Evolutionary conservation across 2,329 filamentous ascomycete genomes (phyloP).

Genomic region (Proliferodiscus dingleyae): DNA sequence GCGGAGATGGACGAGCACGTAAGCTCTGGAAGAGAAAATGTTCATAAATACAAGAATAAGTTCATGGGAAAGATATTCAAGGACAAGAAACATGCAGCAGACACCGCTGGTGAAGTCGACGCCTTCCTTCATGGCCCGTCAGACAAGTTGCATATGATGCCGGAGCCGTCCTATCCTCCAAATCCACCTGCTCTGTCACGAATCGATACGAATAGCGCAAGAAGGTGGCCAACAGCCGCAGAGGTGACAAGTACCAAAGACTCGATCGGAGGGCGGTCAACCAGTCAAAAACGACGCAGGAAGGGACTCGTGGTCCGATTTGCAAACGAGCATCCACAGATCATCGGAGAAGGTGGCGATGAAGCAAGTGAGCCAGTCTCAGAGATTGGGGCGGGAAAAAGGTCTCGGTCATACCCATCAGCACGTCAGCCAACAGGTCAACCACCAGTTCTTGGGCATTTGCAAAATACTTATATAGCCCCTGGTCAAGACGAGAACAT

Average conservation of each 20-base stretch:
- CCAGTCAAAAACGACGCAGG: conserved; percentile 41
- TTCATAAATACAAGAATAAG: conserved; percentile 35
- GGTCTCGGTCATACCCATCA: conserved; percentile 25
- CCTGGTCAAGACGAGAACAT: conserved; percentile 38
- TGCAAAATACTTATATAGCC: not conserved
- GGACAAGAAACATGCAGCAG: conserved; percentile 32
- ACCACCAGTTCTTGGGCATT: conserved; percentile 5
- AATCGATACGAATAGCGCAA: conserved; percentile 45
- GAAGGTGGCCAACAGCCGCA: conserved; percentile 45
- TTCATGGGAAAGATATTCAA: conserved; percentile 51
- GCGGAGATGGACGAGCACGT: conserved; percentile 23
- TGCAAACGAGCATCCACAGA: conserved; percentile 63
- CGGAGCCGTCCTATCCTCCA: conserved; percentile 39
- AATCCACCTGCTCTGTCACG: conserved; percentile 18
- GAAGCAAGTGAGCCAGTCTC: conserved; percentile 69
- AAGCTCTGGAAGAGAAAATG: conserved; percentile 24
- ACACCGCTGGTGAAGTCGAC: conserved; percentile 46
- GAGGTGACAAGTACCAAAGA: conserved; percentile 32
- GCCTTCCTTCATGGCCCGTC: conserved; percentile 54
- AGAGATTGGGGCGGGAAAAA: conserved; percentile 62
- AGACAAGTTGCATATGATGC: conserved; percentile 50
- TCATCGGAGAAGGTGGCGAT: conserved; percentile 90
- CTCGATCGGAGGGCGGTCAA: conserved; percentile 21
- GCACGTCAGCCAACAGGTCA: conserved; percentile 7
- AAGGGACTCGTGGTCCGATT: conserved; percentile 75